These are phyloP conservation scores for Cerioporus squamosus DNA, from an alignment of 1,284 basidiomycete species.

Conservation along the genomic window DNA sequence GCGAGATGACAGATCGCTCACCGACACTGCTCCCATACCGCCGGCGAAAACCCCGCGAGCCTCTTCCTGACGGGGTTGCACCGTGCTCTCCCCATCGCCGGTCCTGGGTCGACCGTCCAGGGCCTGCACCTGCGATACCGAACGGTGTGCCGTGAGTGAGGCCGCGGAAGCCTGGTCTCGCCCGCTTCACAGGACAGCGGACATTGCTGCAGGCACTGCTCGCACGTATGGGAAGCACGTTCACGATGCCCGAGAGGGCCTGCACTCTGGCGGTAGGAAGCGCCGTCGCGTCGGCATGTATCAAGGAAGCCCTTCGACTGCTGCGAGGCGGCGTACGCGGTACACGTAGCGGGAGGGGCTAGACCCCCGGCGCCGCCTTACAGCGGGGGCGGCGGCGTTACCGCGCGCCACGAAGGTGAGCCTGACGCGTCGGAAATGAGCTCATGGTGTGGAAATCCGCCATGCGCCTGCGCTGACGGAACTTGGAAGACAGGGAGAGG, in stretches of 20 bases:
- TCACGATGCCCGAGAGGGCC: neutral
- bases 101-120: too few species aligned
- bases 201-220: neutral
- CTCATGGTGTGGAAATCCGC: constrained; percentile 14
- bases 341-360: constrained; percentile 21
- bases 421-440: constrained; percentile 17
- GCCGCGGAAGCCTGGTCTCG: too few species aligned
- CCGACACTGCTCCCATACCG: constrained; percentile 1
- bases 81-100: too few species aligned
- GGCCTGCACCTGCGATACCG: neutral
- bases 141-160: too few species aligned
- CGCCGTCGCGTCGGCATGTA: neutral
- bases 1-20: constrained; percentile 15
- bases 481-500: constrained; percentile 8
- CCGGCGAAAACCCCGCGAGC: constrained; percentile 14
- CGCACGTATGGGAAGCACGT: constrained; percentile 12
- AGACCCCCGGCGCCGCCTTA: constrained; percentile 20
- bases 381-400: constrained; percentile 13
- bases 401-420: constrained; percentile 12
- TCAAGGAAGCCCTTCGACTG: constrained; percentile 8
- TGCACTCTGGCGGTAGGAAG: too few species aligned
- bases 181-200: constrained; percentile 6
- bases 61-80: too few species aligned
- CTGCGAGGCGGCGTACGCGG: constrained; percentile 20
- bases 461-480: constrained; percentile 1